Conservation (phyloP, 2,329 filamentous ascomycete genomes). For the Arthrobotrys sphaeroides region DNA sequence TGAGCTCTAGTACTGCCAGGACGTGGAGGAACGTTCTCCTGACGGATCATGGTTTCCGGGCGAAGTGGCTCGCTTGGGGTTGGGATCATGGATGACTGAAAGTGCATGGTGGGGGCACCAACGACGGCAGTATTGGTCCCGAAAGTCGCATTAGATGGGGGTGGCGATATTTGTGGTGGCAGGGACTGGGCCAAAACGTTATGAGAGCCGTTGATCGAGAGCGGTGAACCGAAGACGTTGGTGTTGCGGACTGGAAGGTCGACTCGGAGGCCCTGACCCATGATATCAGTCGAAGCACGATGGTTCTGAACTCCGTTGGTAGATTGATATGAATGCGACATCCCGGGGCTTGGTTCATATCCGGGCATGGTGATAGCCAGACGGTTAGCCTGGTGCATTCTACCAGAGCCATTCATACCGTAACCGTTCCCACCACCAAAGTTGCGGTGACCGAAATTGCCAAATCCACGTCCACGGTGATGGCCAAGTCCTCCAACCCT, state of each 20-base stretch:
- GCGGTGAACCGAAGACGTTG: not conserved
- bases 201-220: not conserved
- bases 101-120: not conserved
- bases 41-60: not conserved
- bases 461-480: conserved; percentile 60
- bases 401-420: not conserved
- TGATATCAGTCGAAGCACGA: not conserved
- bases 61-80: not conserved
- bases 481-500: conserved; percentile 27
- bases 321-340: not conserved
- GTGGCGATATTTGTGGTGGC: not conserved
- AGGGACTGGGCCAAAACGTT: not conserved
- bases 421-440: conserved; percentile 56
- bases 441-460: conserved; percentile 54
- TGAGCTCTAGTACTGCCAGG: not conserved
- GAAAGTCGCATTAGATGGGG: not conserved
- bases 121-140: not conserved
- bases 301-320: not conserved
- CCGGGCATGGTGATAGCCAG: conserved; percentile 4
- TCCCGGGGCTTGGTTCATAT: not conserved
- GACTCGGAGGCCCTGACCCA: not conserved
- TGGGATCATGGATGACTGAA: not conserved
- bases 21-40: conserved; percentile 7
- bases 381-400: not conserved
- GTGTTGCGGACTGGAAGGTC: not conserved